Percentiles rank a stretch among this genome's conserved stretches.
These are phyloP conservation scores for Chrysoporthe austroafricana DNA, from an alignment of 2,329 filamentous ascomycete species.

Conservation along the genomic window DNA sequence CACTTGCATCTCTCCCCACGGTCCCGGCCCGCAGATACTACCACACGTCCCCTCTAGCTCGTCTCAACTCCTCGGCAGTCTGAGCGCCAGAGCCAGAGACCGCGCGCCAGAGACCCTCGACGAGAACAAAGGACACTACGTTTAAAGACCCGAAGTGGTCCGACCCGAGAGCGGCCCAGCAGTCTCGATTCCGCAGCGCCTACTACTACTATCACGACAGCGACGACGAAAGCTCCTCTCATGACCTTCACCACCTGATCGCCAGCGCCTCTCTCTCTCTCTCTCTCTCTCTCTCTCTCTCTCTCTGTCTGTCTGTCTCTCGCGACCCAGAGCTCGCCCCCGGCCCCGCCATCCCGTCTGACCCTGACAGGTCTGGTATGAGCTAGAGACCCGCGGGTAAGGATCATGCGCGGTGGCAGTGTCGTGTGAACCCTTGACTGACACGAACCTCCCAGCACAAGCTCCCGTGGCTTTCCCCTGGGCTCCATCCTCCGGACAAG, in stretches of 20 bases:
- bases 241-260: constrained; percentile 6
- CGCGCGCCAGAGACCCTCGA: neutral
- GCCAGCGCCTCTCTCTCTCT: neutral
- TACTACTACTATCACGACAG: neutral
- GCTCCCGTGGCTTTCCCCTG: constrained; percentile 11
- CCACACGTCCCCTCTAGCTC: neutral
- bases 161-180: neutral
- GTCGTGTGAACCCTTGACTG: constrained; percentile 19
- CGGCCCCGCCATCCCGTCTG: constrained; percentile 2
- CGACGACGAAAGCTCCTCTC: neutral
- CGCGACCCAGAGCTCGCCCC: neutral
- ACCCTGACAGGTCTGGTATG: constrained; percentile 22
- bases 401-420: constrained; percentile 9
- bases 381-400: constrained; percentile 25
- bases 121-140: neutral
- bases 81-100: neutral
- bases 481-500: neutral
- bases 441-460: constrained; percentile 17
- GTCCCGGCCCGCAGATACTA: neutral
- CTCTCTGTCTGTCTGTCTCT: neutral
- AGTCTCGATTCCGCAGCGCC: neutral
- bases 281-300: neutral
- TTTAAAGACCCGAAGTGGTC: neutral
- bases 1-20: neutral
- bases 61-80: neutral